Evolutionary conservation across 2,329 filamentous ascomycete genomes (phyloP).

Genomic region (Fusarium humuli): DNA sequence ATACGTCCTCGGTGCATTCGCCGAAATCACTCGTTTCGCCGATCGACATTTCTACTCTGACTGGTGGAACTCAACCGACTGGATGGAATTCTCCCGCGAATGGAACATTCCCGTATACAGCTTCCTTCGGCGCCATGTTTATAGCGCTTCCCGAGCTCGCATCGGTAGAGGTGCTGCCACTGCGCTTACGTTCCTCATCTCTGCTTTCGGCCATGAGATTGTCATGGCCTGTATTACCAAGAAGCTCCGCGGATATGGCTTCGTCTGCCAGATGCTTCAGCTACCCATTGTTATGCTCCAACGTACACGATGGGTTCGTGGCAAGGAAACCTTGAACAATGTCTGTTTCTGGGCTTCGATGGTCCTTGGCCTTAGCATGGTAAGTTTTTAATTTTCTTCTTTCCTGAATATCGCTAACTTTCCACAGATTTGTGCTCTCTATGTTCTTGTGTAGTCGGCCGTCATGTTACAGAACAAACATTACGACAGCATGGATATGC

Average conservation of each 20-base stretch:
- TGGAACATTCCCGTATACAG: conserved; percentile 99
- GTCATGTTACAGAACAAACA: background rate
- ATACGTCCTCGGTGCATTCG: conserved; percentile 93
- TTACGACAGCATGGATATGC: conserved; percentile 5
- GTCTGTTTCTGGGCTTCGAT: conserved; percentile 92
- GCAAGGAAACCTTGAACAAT: conserved; percentile 84
- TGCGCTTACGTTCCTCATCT: conserved; percentile 90
- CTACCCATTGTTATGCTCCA: conserved; percentile 95
- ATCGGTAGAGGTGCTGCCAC: conserved; percentile 84
- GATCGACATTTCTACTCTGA: conserved; percentile 92
- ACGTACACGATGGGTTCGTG: conserved; percentile 79
- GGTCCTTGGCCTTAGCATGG: conserved; percentile 85
- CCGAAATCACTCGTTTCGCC: conserved; percentile 92
- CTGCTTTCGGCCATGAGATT: conserved; percentile 89
- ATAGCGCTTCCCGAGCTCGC: conserved; percentile 81
- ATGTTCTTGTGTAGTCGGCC: conserved; percentile 59
- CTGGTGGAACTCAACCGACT: conserved; percentile 84
- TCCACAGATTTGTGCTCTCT: conserved; percentile 64
- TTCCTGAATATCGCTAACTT: conserved; percentile 24
- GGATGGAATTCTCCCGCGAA: conserved; percentile 95
- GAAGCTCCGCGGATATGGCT: conserved; percentile 94
- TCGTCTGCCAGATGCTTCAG: conserved; percentile 95
- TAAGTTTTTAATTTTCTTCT: conserved; percentile 57
- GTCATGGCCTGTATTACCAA: conserved; percentile 99
- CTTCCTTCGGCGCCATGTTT: conserved; percentile 94